Evolutionary conservation across 2,329 filamentous ascomycete genomes (phyloP), one percentile per base, ranked within the genome.

Genomic region (Hymenoscyphus fructigenus): DNA sequence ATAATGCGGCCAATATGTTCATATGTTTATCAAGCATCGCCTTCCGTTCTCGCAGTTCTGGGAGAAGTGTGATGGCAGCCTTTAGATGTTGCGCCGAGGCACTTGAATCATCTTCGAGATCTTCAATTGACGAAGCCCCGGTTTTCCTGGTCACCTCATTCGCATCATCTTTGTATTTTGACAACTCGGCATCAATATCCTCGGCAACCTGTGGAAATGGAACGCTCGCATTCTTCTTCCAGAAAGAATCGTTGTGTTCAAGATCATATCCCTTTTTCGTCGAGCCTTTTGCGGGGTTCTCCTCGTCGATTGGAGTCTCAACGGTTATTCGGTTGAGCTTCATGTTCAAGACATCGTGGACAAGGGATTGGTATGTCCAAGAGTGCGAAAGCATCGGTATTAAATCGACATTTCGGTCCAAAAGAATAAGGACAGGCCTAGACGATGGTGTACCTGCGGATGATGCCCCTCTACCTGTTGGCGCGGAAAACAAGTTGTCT

Each of bases 351-450:
- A 92, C 89, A 77, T 92, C 86, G 70, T 87, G 91, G 17, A 96
- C 91, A 12, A 97, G 81, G 7, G 91, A 95, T 77, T 96, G 93
- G 72, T 96, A 88, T 9, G 85, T 93, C 91, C 91, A 93, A 1
- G 93, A 97, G 78, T 99, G 95, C 15, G 94, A 97, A n/a, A 99
- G 85, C 95, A 99, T 98, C 2, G 95, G 93, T 69, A 97, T 92
- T 61, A 99, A 80, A 77, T 99, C 95, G 56, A 99, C 89, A 74
- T 97, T 98, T 71, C 95, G 89, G 78, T 99, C 95, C 58, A 98
- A 89, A 61, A 99, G 91, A 70, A 99, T 88, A 57, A 99, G 86
- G 0, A 98, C 92, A 0, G 96, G 95, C 59, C 96, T 84, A 28
- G 92, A 91, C 9, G 88, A 86, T 1, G 89, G 85, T 0, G 91